Base-by-base conservation (phyloP, 2,329 filamentous ascomycete genomes). In the Phoma sp. region DNA sequence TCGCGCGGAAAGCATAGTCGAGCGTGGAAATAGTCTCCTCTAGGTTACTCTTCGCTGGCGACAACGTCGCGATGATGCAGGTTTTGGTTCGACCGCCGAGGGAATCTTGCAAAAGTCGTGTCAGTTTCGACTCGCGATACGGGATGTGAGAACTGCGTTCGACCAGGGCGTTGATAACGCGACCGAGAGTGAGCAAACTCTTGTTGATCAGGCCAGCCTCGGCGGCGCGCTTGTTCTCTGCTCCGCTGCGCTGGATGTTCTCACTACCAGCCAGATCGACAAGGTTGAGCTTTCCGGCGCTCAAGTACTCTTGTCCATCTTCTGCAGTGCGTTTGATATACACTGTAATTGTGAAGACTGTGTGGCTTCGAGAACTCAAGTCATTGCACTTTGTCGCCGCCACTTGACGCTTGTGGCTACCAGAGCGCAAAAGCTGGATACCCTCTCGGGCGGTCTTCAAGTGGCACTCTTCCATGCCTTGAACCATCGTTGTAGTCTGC, bases 381-480 rank as follows among this genome's bases (percentile, higher is more conserved):
- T 99, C 95, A 74, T 99, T 99, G 84, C 95, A 99, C 76, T 98
- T 98, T n/a, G 95, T 99, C 4, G 96, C 92, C 5, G 95, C 96
- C n/a, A 99, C 95, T 76, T 99, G 95, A 42, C 95, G 89, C 76
- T 93, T 96, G 77, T 95, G 83, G 74, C 92, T 97, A 58, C 95
- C 96, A 60, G 89, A 84, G 66, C 95, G 91, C 38, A 99, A 84
- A 58, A 97, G 83, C 76, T 91, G 90, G 75, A 99, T 93, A 56
- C 95, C 95, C 43, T 92, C 89, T 11, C 85, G 83, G 0, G 95
- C 93, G 60, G 82, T 90, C 70, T 91, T 90, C 67, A 99, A 96
- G 73, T 96, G 91, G 6, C 90, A 89, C 76, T 99, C 95, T 74
- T 98, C 96, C 92, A 99, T 96, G 4, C 95, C 95, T 74, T 99